Percentiles rank a stretch among this genome's conserved stretches.
These are phyloP conservation scores for Ganoderma lingzhi DNA, from an alignment of 1,284 basidiomycete species.

Conservation along the genomic window DNA sequence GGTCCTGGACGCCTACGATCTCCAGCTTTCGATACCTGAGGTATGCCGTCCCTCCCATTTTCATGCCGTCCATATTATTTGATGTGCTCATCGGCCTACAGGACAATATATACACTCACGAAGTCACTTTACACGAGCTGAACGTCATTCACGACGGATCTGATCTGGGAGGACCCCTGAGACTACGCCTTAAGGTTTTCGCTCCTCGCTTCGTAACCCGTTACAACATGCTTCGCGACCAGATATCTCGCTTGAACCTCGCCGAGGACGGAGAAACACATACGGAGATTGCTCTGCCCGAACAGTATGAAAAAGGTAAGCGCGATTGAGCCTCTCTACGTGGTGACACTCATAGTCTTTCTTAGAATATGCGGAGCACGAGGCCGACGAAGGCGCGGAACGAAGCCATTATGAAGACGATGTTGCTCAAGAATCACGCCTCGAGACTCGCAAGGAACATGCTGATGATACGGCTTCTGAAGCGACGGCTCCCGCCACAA, in stretches of 20 bases:
- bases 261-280: slow-evolving; percentile 36
- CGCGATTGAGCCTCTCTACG: neutral
- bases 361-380: neutral
- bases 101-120: slow-evolving; percentile 79
- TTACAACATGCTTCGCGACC: slow-evolving; percentile 69
- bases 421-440: neutral
- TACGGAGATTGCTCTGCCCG: slow-evolving; percentile 12
- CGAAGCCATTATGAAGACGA: neutral
- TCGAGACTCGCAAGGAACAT: neutral
- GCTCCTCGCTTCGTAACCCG: slow-evolving; percentile 72
- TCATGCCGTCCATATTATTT: neutral
- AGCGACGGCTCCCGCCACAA: too few relatives aligned
- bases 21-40: slow-evolving; percentile 71
- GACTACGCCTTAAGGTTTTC: slow-evolving; percentile 59
- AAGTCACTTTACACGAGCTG: slow-evolving; percentile 77
- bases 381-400: slow-evolving; percentile 3
- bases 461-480: neutral
- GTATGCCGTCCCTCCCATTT: slow-evolving; percentile 45
- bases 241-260: slow-evolving; percentile 56
- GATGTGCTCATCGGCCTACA: slow-evolving; percentile 38
- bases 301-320: slow-evolving; percentile 16
- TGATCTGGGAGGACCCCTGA: slow-evolving; percentile 68
- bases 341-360: neutral
- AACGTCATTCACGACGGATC: slow-evolving; percentile 75
- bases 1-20: slow-evolving; percentile 70